Conservation (phyloP, 495 filamentous ascomycete genomes). For the Hypoxylon cercidicola region DNA sequence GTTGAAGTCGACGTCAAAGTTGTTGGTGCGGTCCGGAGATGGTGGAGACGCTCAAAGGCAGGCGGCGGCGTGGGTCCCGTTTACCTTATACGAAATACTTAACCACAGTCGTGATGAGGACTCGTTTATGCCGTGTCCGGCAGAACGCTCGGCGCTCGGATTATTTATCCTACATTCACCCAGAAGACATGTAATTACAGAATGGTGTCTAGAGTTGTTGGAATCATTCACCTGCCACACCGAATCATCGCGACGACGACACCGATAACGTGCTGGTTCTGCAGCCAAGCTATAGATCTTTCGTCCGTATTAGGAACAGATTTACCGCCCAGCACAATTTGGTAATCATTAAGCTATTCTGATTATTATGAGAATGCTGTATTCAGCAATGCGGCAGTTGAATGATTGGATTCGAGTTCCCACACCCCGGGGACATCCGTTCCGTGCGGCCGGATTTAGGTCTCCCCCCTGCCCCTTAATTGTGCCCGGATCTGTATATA, state of each 20-base stretch:
- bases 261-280: background rate
- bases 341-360: slow-evolving; percentile 20
- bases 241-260: slow-evolving; percentile 5
- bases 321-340: slow-evolving; percentile 9
- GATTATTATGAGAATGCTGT: slow-evolving; percentile 18
- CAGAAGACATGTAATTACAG: slow-evolving; percentile 31
- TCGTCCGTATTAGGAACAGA: slow-evolving; percentile 8
- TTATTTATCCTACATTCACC: slow-evolving; percentile 40
- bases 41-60: slow-evolving; percentile 15
- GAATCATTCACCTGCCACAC: slow-evolving; percentile 26
- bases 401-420: slow-evolving; percentile 29
- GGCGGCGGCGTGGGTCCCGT: slow-evolving; percentile 4
- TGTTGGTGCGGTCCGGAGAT: slow-evolving; percentile 13
- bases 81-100: slow-evolving; percentile 26
- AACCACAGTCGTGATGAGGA: background rate
- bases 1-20: slow-evolving; percentile 18
- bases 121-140: slow-evolving; percentile 39
- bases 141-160: slow-evolving; percentile 23
- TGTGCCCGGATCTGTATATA: slow-evolving; percentile 21
- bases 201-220: slow-evolving; percentile 20
- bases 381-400: slow-evolving; percentile 32
- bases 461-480: slow-evolving; percentile 11
- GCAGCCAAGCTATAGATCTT: background rate
- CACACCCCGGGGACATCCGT: slow-evolving; percentile 20
- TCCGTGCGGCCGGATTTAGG: slow-evolving; percentile 32